phyloP scores from a whole-genome alignment of 169 alveolate species.

The Haemoproteus tartakovskyi region DNA sequence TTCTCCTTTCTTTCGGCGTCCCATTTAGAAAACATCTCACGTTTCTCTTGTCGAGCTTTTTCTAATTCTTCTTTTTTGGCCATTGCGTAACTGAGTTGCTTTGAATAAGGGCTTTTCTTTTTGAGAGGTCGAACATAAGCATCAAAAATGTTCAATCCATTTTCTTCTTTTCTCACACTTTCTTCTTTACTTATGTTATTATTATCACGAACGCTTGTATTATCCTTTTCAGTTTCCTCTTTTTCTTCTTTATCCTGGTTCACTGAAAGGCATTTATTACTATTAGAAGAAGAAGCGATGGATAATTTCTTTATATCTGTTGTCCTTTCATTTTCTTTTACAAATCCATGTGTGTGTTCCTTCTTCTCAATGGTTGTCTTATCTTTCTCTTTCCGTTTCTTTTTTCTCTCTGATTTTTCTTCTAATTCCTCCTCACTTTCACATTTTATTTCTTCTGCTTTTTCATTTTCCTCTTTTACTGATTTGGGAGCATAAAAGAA shows the following conservation, averaged over 20 bases:
- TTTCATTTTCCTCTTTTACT: not conserved
- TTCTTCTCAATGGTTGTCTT: too few relatives aligned
- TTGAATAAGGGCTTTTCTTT: not conserved
- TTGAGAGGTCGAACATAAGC: not conserved
- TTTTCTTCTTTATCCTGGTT: not conserved
- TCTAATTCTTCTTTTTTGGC: not conserved
- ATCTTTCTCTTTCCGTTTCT: too few relatives aligned
- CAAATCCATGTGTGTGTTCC: too few relatives aligned
- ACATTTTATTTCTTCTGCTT: not conserved
- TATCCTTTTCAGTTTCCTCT: not conserved
- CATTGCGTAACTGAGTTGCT: not conserved
- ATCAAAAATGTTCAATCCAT: not conserved
- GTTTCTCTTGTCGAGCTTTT: slow-evolving; percentile 2
- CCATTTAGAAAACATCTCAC: not conserved
- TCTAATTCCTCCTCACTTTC: too few relatives aligned
- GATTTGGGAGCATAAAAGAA: slow-evolving; percentile 33
- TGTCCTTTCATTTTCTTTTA: too few relatives aligned
- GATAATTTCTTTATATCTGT: too few relatives aligned
- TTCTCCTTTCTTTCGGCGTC: slow-evolving; percentile 8
- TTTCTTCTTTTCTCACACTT: not conserved
- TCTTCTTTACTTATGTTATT: not conserved
- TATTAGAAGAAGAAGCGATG: too few relatives aligned
- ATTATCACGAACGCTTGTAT: not conserved
- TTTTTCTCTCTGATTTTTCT: too few relatives aligned
- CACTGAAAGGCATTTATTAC: too few relatives aligned